Evolutionary conservation across 108 stramenopile genomes (phyloP), one percentile per base, ranked within the genome.

Genomic region (Stephanodiscus triporus): DNA sequence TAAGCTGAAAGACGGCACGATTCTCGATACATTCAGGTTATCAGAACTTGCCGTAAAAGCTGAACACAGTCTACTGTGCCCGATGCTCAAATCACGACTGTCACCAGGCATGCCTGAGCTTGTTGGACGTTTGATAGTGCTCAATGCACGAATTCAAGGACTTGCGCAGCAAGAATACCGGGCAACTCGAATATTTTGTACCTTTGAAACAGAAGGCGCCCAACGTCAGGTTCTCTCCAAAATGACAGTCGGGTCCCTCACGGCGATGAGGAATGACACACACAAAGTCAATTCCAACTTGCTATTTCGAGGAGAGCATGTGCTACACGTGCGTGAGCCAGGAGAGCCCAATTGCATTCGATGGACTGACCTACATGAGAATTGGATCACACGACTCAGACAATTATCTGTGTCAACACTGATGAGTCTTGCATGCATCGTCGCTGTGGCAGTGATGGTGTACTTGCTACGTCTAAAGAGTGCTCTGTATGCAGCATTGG

Each of bases 351-450:
- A 61, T 37, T 82, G 91, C 0, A 87, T 95, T 42, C 87, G 90
- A 27, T 95, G 94, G 94, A 84, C 87, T 70, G 89, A 95, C 71
- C 62, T 93, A 34, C 89, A 92, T 73, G 90, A 80, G 30, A 84
- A 56, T 9, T 34, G 34, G 24, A 62, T 54, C 19, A 75, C 78
- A 34, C 55, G 70, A 51, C 54, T 85, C 36, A 89, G 82, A 51
- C 72, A 87, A 62, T 37, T 85, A 42, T 36, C 67, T n/a, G 57
- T 87, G 22, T 92, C 93, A 23, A 87, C 86, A 22, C 64, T 85
- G 61, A 69, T 80, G 13, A 86, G 87, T 19, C 40, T 89, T 22
- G 76, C 51, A 0, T 74, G 79, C 48, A 76, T 91, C 23, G 72
- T 73, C 49, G 78, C 66, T 14, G 85, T 89, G 19, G 84, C 77